Conservation (phyloP, 306 rosid species). For the Leucaena leucocephala region DNA sequence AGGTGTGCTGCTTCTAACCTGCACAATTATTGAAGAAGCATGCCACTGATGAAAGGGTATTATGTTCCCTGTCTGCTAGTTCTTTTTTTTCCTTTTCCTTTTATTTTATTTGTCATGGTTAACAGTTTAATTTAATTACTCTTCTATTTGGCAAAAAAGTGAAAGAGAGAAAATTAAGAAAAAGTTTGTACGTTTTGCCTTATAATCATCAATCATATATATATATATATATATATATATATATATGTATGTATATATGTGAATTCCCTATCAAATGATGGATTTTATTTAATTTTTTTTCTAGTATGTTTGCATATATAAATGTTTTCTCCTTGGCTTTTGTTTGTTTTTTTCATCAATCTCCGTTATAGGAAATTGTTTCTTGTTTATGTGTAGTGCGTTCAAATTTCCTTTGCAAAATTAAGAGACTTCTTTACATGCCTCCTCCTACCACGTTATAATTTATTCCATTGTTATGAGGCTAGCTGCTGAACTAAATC, state of each 20-base stretch:
- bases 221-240: too few species aligned
- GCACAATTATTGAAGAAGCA: neutral
- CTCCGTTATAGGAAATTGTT: neutral
- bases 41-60: constrained; percentile 26
- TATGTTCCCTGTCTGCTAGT: neutral
- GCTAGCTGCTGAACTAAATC: constrained; percentile 7
- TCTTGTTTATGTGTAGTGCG: neutral
- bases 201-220: neutral
- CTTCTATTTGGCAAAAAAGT: neutral
- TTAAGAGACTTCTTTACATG: neutral
- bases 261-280: neutral
- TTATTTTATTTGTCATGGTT: neutral
- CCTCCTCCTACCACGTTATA: constrained; percentile 13
- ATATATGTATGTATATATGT: too few species aligned
- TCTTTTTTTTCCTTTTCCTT: neutral
- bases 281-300: neutral
- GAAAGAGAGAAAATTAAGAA: neutral
- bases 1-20: constrained; percentile 23
- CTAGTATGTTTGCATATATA: neutral
- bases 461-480: neutral
- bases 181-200: neutral
- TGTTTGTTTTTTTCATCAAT: neutral
- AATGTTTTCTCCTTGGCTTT: neutral
- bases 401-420: neutral
- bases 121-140: neutral